Percentiles rank a stretch among this genome's conserved stretches.
Conservation (phyloP, 192 early-diverging fungal species). For the Entophlyctis luteolus region DNA sequence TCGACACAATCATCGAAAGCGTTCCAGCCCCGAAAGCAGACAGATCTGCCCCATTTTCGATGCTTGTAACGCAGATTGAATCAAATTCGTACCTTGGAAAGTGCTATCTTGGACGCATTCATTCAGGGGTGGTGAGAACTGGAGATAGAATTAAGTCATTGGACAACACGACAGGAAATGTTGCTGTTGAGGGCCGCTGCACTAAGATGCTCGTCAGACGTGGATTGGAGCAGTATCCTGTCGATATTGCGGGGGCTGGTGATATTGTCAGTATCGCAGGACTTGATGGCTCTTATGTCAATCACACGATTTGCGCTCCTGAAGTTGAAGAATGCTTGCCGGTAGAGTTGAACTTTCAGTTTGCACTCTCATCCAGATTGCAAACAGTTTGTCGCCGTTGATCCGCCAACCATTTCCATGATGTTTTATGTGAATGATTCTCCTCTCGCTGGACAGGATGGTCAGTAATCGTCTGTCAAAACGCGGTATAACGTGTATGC, state of each 20-base stretch:
- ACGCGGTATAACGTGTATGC: neutral
- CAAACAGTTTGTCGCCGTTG: constrained; percentile 62
- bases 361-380: neutral
- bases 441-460: constrained; percentile 76
- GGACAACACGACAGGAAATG: constrained; percentile 58
- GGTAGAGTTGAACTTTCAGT: constrained; percentile 5
- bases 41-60: constrained; percentile 62
- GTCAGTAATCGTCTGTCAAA: constrained; percentile 28
- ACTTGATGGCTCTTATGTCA: constrained; percentile 69
- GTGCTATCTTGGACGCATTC: constrained; percentile 73
- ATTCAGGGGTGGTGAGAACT: constrained; percentile 63
- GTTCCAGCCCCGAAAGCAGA: constrained; percentile 68
- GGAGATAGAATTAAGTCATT: constrained; percentile 74
- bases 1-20: constrained; percentile 68
- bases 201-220: constrained; percentile 72
- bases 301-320: constrained; percentile 71
- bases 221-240: constrained; percentile 69
- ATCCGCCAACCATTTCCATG: constrained; percentile 83
- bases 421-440: constrained; percentile 84
- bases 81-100: constrained; percentile 79
- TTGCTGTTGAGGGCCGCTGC: constrained; percentile 64
- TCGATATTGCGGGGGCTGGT: constrained; percentile 73
- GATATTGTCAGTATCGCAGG: constrained; percentile 79
- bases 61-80: constrained; percentile 86
- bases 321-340: constrained; percentile 60